Conservation (phyloP, 1,139 yeast genomes). For the Yarrowia galli region DNA sequence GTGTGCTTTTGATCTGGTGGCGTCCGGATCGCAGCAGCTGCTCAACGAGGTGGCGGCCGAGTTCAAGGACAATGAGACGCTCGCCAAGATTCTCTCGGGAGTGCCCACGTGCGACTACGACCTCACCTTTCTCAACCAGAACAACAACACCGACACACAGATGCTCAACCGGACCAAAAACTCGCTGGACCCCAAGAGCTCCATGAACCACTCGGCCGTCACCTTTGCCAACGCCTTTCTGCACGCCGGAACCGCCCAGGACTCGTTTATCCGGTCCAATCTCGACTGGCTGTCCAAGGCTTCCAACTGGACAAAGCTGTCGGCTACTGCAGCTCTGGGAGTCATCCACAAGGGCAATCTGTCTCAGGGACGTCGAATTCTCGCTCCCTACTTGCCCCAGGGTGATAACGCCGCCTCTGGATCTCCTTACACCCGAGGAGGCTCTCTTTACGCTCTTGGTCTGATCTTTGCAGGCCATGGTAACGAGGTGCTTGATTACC, state of each 20-base stretch:
- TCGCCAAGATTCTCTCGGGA: constrained; percentile 81
- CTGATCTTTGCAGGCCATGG: constrained; percentile 97
- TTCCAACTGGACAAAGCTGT: constrained; percentile 95
- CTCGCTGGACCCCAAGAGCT: constrained; percentile 86
- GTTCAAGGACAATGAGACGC: constrained; percentile 52
- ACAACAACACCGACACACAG: constrained; percentile 85
- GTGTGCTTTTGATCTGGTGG: constrained; percentile 93
- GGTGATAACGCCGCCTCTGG: constrained; percentile 55
- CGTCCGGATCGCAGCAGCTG: constrained; percentile 91
- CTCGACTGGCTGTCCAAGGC: constrained; percentile 97
- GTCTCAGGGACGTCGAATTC: constrained; percentile 84
- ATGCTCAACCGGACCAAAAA: constrained; percentile 84
- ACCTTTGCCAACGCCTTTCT: constrained; percentile 93
- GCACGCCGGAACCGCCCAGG: constrained; percentile 97
- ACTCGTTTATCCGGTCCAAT: constrained; percentile 87
- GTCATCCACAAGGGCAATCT: constrained; percentile 96
- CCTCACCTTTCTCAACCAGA: constrained; percentile 83
- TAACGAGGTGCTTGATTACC: constrained; percentile 79
- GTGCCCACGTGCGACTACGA: constrained; percentile 94
- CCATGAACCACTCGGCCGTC: constrained; percentile 94
- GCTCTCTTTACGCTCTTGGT: constrained; percentile 92
- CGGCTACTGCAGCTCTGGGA: constrained; percentile 98
- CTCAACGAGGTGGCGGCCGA: constrained; percentile 63
- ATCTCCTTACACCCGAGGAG: constrained; percentile 88
- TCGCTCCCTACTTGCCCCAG: constrained; percentile 89